Conservation (phyloP, 2,329 filamentous ascomycete species). For the Ceratocystis diversiconidia region DNA sequence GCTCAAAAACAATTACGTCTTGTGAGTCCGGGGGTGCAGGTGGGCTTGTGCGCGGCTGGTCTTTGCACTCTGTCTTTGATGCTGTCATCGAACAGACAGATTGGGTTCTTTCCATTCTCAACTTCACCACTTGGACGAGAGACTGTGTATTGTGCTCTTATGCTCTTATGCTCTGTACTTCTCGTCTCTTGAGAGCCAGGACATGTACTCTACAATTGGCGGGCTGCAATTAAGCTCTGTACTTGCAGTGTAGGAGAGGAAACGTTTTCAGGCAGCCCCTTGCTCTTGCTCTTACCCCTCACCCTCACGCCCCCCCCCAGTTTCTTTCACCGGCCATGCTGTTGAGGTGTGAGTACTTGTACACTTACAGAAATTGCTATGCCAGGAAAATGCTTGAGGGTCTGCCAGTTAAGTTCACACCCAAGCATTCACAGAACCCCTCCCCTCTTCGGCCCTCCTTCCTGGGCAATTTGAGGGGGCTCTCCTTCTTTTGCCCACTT, state of each 20-base stretch:
- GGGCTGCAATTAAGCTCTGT: neutral
- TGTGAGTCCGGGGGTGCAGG: neutral
- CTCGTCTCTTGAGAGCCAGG: too few species aligned
- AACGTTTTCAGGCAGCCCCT: neutral
- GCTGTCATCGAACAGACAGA: neutral
- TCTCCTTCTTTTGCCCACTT: neutral
- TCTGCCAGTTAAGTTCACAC: neutral
- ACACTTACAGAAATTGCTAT: conserved; percentile 5
- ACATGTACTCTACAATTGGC: neutral
- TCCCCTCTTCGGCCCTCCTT: neutral
- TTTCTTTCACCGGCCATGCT: neutral
- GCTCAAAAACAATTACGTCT: neutral
- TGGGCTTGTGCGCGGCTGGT: neutral
- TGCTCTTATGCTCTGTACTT: neutral
- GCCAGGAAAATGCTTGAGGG: neutral
- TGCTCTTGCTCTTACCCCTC: neutral
- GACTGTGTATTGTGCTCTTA: neutral
- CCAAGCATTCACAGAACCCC: neutral
- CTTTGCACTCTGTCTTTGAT: neutral
- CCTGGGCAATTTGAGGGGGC: neutral
- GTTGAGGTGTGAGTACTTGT: neutral
- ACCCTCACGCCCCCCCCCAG: neutral
- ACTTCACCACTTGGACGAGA: neutral
- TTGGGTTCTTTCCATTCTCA: neutral
- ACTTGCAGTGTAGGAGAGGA: neutral